These are phyloP conservation scores for Erodium maritimum DNA, from an alignment of 345 rosid genomes.

Conservation along the genomic window DNA sequence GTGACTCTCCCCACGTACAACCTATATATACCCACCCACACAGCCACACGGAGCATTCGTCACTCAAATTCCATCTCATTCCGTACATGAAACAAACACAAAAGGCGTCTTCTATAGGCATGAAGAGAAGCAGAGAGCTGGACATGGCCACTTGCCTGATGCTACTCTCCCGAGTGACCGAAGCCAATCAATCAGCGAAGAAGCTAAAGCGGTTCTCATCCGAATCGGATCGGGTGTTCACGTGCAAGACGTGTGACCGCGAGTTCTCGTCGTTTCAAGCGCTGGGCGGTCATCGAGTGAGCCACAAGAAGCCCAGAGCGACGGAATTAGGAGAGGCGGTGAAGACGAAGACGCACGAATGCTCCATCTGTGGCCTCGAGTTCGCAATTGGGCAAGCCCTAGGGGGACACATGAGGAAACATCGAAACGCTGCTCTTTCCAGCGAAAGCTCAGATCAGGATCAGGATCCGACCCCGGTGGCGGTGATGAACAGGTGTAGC, in stretches of 20 bases:
- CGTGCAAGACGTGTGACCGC: constrained; percentile 61
- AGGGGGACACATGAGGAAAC: constrained; percentile 96
- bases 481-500: neutral
- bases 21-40: neutral
- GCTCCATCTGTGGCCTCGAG: constrained; percentile 78
- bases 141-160: constrained; percentile 53
- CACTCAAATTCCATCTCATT: neutral
- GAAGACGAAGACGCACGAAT: constrained; percentile 62
- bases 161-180: constrained; percentile 42
- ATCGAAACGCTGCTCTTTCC: constrained; percentile 18
- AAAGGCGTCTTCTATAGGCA: no score
- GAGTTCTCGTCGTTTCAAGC: constrained; percentile 81
- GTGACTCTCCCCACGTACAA: neutral
- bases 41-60: neutral
- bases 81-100: neutral
- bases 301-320: constrained; percentile 52
- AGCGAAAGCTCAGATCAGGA: neutral
- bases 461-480: neutral
- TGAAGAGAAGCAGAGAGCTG: constrained; percentile 41
- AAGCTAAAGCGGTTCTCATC: neutral
- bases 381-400: constrained; percentile 80
- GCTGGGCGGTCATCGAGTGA: constrained; percentile 82
- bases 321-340: constrained; percentile 4
- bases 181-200: neutral
- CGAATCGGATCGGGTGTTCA: constrained; percentile 29